Conservation (phyloP, 768 basidiomycete genomes). For the Auricularia auricula-judae region DNA sequence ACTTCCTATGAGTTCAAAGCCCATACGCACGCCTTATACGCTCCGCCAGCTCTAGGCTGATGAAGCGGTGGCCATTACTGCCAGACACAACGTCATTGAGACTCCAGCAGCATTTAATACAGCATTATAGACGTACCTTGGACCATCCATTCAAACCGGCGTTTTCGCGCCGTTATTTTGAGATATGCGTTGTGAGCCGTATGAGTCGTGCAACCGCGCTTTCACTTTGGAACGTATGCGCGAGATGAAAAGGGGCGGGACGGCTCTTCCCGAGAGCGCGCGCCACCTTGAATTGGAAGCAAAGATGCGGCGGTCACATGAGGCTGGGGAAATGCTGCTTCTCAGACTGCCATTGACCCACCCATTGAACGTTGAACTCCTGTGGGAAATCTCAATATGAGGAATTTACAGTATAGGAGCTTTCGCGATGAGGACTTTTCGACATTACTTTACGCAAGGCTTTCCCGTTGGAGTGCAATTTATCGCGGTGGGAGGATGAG, state of each 20-base stretch:
- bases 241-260: not conserved
- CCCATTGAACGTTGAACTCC: no score
- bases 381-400: no score
- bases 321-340: not conserved
- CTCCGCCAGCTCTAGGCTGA: slow-evolving; percentile 1
- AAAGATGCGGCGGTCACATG: not conserved
- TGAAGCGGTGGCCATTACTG: not conserved
- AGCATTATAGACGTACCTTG: slow-evolving; percentile 1
- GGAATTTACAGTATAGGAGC: no score
- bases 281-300: not conserved
- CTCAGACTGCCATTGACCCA: not conserved
- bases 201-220: no score
- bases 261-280: not conserved
- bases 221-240: not conserved
- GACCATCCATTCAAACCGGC: slow-evolving; percentile 10
- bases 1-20: slow-evolving; percentile 1
- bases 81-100: not conserved
- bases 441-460: no score
- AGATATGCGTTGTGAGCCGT: no score
- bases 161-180: not conserved
- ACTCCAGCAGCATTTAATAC: not conserved
- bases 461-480: no score
- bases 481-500: no score
- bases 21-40: not conserved
- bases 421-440: no score